phyloP scores from a whole-genome alignment of 208 protist genomes.

The Crithidia expoeki region DNA sequence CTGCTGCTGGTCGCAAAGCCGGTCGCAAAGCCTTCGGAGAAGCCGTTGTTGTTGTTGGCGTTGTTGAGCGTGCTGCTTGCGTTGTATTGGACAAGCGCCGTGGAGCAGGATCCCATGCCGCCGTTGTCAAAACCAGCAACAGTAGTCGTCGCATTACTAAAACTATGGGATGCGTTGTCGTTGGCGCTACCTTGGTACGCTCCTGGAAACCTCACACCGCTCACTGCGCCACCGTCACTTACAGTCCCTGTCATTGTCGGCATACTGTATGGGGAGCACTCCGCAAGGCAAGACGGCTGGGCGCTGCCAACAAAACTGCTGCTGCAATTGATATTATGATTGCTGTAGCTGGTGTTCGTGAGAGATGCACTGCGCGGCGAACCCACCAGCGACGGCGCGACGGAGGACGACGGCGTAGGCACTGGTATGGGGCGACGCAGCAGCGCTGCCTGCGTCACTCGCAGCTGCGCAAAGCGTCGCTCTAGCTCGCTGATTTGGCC shows the following conservation, averaged over 20 bases:
- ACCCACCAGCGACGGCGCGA: conserved; percentile 28
- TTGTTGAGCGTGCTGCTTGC: no score
- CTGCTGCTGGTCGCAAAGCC: not conserved
- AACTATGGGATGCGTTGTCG: not conserved
- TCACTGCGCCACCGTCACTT: no score
- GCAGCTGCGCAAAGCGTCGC: conserved; percentile 48
- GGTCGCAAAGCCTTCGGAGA: no score
- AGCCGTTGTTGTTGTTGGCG: not conserved
- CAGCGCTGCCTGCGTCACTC: conserved; percentile 43
- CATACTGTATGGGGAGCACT: not conserved
- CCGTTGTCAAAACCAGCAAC: no score
- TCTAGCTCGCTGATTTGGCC: conserved; percentile 50
- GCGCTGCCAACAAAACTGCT: not conserved
- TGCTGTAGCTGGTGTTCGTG: not conserved
- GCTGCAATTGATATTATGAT: not conserved
- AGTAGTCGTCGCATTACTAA: not conserved
- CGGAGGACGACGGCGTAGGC: conserved; percentile 27
- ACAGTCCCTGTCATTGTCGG: no score
- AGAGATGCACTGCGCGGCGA: conserved; percentile 34
- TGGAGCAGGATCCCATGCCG: conserved; percentile 10
- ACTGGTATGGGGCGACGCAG: conserved; percentile 45
- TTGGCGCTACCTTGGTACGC: not conserved
- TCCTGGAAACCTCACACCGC: no score
- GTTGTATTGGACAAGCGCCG: conserved; percentile 13
- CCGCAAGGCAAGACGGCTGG: not conserved